These are phyloP conservation scores for Phanerodontia chrysosporium DNA, from an alignment of 768 basidiomycete genomes.

Conservation along the genomic window DNA sequence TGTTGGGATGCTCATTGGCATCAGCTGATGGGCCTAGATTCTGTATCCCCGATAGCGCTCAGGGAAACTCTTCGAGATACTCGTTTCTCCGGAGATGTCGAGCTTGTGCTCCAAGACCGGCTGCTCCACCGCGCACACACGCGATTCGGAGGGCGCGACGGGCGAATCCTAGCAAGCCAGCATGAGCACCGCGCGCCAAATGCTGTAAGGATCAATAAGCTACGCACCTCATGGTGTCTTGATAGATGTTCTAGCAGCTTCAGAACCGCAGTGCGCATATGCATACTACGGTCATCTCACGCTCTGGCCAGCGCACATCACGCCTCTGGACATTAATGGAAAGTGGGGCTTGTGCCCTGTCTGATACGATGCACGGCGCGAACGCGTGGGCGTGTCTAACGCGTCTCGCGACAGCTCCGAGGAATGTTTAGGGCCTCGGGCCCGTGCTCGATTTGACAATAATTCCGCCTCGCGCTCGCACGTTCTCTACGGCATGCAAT, in stretches of 20 bases:
- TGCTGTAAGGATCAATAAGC: not conserved
- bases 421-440: not conserved
- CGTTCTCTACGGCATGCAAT: not conserved
- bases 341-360: not conserved
- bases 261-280: not conserved
- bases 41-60: not conserved
- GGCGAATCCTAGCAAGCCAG: not conserved
- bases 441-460: not conserved
- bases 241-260: not conserved
- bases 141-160: not conserved
- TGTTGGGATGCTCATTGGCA: not conserved
- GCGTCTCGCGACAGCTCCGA: not conserved
- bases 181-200: not conserved
- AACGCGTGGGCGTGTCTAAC: not conserved
- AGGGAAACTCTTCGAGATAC: not conserved
- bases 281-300: not conserved
- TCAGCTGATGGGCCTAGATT: slow-evolving; percentile 7
- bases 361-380: not conserved
- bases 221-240: not conserved
- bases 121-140: not conserved
- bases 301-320: not conserved
- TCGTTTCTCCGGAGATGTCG: slow-evolving; percentile 5
- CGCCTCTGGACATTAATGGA: not conserved
- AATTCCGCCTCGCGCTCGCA: not conserved
- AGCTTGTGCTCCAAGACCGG: not conserved